Conservation (phyloP, 257 asterid species). For the Plantago elongata region DNA sequence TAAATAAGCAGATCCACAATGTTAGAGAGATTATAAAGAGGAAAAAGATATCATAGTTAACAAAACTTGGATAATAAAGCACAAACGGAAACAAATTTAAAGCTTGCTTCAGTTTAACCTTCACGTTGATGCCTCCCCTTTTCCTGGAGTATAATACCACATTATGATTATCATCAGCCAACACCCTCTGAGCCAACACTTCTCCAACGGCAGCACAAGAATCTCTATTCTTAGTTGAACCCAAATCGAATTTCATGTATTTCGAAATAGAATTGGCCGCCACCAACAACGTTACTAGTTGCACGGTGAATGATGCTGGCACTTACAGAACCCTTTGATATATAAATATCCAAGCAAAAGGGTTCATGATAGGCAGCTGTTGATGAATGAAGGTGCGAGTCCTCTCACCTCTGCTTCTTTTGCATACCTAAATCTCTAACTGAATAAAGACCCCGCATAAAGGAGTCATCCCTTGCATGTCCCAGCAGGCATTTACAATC, state of each 20-base stretch:
- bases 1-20: neutral
- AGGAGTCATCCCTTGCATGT: conserved; percentile 6
- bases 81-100: no score
- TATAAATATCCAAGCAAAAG: conserved; percentile 66
- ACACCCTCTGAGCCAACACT: conserved; percentile 38
- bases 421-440: conserved; percentile 22
- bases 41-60: neutral
- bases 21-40: neutral
- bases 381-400: conserved; percentile 67
- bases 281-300: conserved; percentile 81
- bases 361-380: conserved; percentile 86
- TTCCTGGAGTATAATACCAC: conserved; percentile 72
- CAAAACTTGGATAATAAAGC: neutral
- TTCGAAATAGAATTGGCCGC: conserved; percentile 82
- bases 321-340: conserved; percentile 68
- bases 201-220: conserved; percentile 19
- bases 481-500: conserved; percentile 1
- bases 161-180: conserved; percentile 82
- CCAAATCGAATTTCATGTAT: conserved; percentile 75
- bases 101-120: no score
- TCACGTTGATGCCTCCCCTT: no score
- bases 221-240: conserved; percentile 60
- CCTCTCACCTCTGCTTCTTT: conserved; percentile 15
- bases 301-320: conserved; percentile 81
- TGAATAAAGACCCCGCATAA: conserved; percentile 22